Base-by-base conservation (phyloP, 805 yeast genomes). In the Teunomyces pallodes region DNA sequence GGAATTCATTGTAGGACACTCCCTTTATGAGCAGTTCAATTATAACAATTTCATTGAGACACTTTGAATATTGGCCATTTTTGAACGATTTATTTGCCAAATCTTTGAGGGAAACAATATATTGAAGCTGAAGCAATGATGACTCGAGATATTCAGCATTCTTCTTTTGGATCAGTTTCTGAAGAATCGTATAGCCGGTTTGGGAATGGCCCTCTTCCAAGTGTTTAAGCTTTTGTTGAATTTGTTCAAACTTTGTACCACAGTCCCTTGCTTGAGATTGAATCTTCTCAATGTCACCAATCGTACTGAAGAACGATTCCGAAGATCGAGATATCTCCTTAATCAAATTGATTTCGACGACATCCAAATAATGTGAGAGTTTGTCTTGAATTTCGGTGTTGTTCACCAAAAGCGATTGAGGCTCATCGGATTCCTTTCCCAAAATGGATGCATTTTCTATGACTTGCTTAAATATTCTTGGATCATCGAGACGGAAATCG, bases 261-360 rank as follows among this genome's bases (percentile, higher is more conserved):
- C 90, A 77, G 9, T 64, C 61, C 9, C 72, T 66, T 2, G 91
- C 80, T 52, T 79, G 80, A 1, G 65, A 60, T 42, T 83, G 80
- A 31, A 91, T 82, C 6, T 72, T 74, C 56, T 83, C 83, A 48
- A 94, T 77, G 53, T 90, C 96, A 46, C 84, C 88, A 46, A 95
- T 70, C 0, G 97, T 91, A 45, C 82, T 82, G 66, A 90, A 90
- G 60, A 94, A 92, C 6, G 91, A 83, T 46, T 83, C 82, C 0
- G 97, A 88, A 0, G 96, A 86, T 53, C 81, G 80, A 3, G 96
- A 86, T 29, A 94, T 90, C 64, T 90, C 96, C 35, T 80, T 76
- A 14, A 91, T 86, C 36, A 92, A 69, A 51, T 86, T 84, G 32
- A 87, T 74, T 66, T 92, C 99, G 0, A 92, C 90, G 0, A 83